Evolutionary conservation across 306 rosid genomes (phyloP).

Genomic region (Pyrus communis): DNA sequence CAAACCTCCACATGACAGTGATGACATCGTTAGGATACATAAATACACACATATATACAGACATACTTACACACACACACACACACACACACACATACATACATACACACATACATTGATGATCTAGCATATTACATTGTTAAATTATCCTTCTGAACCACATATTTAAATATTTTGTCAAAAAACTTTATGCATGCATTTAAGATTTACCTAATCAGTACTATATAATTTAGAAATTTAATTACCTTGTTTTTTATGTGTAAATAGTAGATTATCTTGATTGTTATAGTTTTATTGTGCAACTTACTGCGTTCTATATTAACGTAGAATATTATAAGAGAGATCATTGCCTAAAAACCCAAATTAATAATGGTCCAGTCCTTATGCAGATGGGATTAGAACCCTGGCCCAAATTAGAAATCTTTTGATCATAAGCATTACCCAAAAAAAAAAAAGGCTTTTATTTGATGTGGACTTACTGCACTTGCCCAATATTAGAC

Average conservation of each 20-base stretch:
- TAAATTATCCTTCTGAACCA: too few species aligned
- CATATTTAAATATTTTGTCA: too few species aligned
- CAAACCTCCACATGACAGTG: not conserved
- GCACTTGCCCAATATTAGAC: not conserved
- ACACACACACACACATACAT: too few species aligned
- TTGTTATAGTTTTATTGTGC: not conserved
- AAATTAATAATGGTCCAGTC: not conserved
- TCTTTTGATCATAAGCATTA: not conserved
- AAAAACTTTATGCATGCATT: too few species aligned
- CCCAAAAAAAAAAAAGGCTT: not conserved
- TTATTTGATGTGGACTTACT: not conserved
- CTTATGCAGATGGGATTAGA: not conserved
- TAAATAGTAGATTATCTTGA: rapidly evolving
- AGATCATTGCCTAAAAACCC: not conserved
- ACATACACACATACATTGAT: not conserved
- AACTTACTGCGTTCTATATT: too few species aligned
- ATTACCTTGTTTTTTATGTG: too few species aligned
- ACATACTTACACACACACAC: too few species aligned
- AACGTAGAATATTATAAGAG: not conserved
- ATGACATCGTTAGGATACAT: too few species aligned
- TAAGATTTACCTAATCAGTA: too few species aligned
- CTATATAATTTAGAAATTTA: too few species aligned
- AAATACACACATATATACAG: too few species aligned
- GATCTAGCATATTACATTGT: too few species aligned
- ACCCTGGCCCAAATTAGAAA: not conserved